phyloP scores from a whole-genome alignment of 805 yeast species.

The Yarrowia divulgata region DNA sequence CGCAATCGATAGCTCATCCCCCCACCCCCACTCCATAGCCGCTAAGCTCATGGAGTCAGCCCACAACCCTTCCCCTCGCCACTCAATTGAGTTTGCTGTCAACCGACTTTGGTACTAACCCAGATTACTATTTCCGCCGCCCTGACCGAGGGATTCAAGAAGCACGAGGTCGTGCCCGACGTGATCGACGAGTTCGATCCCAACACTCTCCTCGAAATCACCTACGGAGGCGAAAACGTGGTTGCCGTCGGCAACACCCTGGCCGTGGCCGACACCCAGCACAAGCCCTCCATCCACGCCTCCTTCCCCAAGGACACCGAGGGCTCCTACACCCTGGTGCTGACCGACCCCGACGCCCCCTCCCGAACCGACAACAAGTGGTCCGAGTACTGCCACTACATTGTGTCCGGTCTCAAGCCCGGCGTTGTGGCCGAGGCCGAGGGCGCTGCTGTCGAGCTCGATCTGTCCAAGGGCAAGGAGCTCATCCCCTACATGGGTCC shows the following conservation, averaged over 20 bases:
- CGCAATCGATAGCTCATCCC: not conserved
- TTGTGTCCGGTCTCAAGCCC: conserved; percentile 54
- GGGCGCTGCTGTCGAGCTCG: conserved; percentile 42
- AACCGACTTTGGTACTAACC: conserved; percentile 42
- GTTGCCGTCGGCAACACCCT: conserved; percentile 84
- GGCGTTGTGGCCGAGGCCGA: conserved; percentile 46
- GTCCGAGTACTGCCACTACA: conserved; percentile 86
- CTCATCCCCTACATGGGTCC: conserved; percentile 72
- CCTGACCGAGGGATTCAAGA: conserved; percentile 53
- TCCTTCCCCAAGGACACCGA: conserved; percentile 60
- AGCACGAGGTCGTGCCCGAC: conserved; percentile 56
- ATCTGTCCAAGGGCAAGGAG: conserved; percentile 45
- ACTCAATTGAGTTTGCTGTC: conserved; percentile 26
- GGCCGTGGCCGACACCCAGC: conserved; percentile 68
- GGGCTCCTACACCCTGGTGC: conserved; percentile 71
- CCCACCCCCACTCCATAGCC: not conserved
- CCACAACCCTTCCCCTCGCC: not conserved
- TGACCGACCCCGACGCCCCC: conserved; percentile 97
- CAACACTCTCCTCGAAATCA: conserved; percentile 60
- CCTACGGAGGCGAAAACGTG: conserved; percentile 63
- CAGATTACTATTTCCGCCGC: conserved; percentile 48
- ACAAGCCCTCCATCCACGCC: conserved; percentile 70
- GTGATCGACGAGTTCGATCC: conserved; percentile 49
- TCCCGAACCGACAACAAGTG: conserved; percentile 80
- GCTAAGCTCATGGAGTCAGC: not conserved